These are phyloP conservation scores for Drosera spatulata DNA, from an alignment of 179 eudicot species.

Conservation along the genomic window DNA sequence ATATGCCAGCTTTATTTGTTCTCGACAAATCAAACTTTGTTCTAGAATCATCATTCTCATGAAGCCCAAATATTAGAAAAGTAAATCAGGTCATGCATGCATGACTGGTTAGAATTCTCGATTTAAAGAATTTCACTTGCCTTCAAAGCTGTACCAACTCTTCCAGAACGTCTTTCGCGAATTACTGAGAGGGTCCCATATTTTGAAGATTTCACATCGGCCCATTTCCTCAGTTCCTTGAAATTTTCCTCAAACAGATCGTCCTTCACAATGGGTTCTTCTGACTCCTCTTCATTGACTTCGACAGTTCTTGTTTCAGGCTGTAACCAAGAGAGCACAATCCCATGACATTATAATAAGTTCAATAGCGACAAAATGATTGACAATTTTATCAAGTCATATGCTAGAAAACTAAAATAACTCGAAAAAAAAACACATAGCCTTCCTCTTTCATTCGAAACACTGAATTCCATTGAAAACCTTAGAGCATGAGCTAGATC, in stretches of 20 bases:
- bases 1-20: too few species aligned
- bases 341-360: not conserved
- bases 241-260: slow-evolving; percentile 69
- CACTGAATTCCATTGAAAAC: too few species aligned
- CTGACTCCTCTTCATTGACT: slow-evolving; percentile 24
- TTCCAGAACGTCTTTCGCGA: slow-evolving; percentile 55
- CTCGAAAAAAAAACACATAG: too few species aligned
- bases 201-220: slow-evolving; percentile 64
- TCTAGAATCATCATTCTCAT: too few species aligned
- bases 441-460: too few species aligned
- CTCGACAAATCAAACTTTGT: too few species aligned
- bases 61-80: too few species aligned
- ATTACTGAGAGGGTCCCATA: slow-evolving; percentile 62
- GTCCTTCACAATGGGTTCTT: slow-evolving; percentile 13
- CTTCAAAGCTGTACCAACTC: slow-evolving; percentile 91
- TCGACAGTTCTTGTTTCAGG: slow-evolving; percentile 30
- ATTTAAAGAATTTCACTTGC: slow-evolving; percentile 20
- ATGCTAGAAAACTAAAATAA: too few species aligned
- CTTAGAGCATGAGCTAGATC: too few species aligned
- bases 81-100: not conserved
- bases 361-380: not conserved
- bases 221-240: slow-evolving; percentile 90
- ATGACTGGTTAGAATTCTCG: not conserved
- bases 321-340: slow-evolving; percentile 18
- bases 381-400: too few species aligned